phyloP scores from a whole-genome alignment of 257 asterid species.

The Petunia axillaris region DNA sequence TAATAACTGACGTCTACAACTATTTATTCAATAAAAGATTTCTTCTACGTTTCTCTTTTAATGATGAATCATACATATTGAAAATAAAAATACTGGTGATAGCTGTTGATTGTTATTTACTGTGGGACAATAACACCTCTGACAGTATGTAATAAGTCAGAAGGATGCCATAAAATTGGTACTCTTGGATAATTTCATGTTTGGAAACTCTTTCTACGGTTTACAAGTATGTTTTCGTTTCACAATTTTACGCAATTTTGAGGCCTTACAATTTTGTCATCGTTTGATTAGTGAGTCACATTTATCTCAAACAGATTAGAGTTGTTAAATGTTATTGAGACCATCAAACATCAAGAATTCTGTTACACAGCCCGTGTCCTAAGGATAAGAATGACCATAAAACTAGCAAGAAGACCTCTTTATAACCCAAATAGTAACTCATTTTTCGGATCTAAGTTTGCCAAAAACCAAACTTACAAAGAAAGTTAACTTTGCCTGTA shows the following conservation, averaged over 20 bases:
- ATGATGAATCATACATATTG: background rate
- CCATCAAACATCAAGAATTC: background rate
- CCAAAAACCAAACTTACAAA: conserved; percentile 14
- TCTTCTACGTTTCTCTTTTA: too few species aligned
- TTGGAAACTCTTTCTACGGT: background rate
- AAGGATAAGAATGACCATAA: background rate
- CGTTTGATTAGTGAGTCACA: background rate
- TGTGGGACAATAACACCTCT: background rate
- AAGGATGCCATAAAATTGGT: background rate
- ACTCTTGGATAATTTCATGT: background rate
- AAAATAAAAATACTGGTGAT: background rate
- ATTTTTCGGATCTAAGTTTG: conserved; percentile 21
- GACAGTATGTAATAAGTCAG: background rate
- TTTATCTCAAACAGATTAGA: background rate
- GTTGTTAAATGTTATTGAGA: background rate
- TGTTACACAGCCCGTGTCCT: conserved; percentile 1
- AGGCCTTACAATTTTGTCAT: conserved; percentile 2
- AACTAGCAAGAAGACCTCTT: background rate
- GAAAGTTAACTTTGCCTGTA: conserved; percentile 5
- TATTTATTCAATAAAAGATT: too few species aligned
- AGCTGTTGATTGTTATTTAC: background rate
- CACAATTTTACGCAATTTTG: background rate
- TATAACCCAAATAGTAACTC: conserved; percentile 3
- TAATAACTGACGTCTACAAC: background rate
- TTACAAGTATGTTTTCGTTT: background rate